phyloP scores from a whole-genome alignment of 2,329 filamentous ascomycete species.

The Botrytis elliptica region DNA sequence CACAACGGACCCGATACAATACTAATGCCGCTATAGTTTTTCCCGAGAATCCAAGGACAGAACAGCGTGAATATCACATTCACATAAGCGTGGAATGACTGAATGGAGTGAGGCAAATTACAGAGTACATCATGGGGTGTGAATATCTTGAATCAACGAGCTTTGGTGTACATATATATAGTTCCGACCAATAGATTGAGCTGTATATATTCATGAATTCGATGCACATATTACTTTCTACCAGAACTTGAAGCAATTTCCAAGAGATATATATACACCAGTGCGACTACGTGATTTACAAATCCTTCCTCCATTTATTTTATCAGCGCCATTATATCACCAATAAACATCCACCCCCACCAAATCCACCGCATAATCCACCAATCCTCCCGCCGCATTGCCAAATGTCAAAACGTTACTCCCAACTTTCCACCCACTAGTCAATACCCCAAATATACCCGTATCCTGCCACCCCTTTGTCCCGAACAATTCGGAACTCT shows the following conservation, averaged over 20 bases:
- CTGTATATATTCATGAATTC: constrained; percentile 4
- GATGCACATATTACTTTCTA: not conserved
- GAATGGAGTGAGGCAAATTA: not conserved
- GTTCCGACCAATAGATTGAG: not conserved
- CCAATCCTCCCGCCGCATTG: constrained; percentile 38
- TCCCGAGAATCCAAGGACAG: constrained; percentile 10
- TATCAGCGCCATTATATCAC: not conserved
- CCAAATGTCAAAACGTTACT: constrained; percentile 37
- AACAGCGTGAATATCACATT: constrained; percentile 15
- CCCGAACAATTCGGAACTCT: constrained; percentile 32
- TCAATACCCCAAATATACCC: constrained; percentile 31
- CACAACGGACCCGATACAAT: not conserved
- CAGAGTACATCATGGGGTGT: not conserved
- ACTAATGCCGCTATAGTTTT: not conserved
- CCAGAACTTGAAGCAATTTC: not conserved
- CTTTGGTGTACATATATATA: not conserved
- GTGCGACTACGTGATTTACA: not conserved
- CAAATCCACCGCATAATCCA: constrained; percentile 40
- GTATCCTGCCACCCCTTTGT: constrained; percentile 32
- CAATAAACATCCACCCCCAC: constrained; percentile 39
- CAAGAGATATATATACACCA: not conserved
- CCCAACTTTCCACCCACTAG: constrained; percentile 28
- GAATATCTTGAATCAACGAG: not conserved
- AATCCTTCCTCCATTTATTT: not conserved
- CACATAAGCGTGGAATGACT: not conserved